These are phyloP conservation scores for Penicillium sp. DNA, from an alignment of 2,329 filamentous ascomycete genomes.

Conservation along the genomic window DNA sequence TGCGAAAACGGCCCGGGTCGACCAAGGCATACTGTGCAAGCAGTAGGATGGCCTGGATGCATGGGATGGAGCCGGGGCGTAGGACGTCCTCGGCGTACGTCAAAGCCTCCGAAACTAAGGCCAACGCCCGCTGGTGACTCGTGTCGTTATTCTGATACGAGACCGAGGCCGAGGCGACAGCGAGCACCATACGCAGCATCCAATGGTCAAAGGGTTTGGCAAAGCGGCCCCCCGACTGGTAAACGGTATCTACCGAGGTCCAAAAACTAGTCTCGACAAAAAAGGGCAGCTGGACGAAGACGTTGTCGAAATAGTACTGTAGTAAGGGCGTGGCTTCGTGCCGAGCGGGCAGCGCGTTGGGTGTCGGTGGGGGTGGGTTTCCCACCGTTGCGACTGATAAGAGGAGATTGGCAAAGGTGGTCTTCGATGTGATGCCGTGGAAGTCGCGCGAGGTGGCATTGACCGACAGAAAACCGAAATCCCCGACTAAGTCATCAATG, in stretches of 20 bases:
- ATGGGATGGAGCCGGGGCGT: conserved; percentile 74
- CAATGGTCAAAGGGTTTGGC: conserved; percentile 69
- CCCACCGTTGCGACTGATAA: conserved; percentile 76
- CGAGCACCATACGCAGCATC: conserved; percentile 84
- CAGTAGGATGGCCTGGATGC: conserved; percentile 81
- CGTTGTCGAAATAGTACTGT: conserved; percentile 77
- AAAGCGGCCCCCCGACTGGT: conserved; percentile 62
- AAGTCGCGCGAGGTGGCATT: conserved; percentile 94
- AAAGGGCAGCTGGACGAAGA: conserved; percentile 75
- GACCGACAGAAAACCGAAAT: conserved; percentile 90
- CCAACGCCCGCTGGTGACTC: conserved; percentile 57
- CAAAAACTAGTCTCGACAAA: conserved; percentile 77
- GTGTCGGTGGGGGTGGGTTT: conserved; percentile 58
- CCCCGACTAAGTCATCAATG: conserved; percentile 86
- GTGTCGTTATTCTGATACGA: conserved; percentile 64
- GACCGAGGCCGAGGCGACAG: conserved; percentile 70
- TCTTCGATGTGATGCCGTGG: conserved; percentile 78
- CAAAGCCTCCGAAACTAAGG: conserved; percentile 63
- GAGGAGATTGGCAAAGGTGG: conserved; percentile 87
- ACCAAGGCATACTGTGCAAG: conserved; percentile 86
- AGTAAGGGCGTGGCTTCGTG: conserved; percentile 65
- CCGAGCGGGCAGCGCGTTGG: conserved; percentile 65
- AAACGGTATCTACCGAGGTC: conserved; percentile 74
- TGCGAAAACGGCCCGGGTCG: conserved; percentile 86
- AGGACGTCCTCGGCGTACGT: conserved; percentile 76